Conservation (phyloP, 129 eudicot species). For the Lactuca sativa region DNA sequence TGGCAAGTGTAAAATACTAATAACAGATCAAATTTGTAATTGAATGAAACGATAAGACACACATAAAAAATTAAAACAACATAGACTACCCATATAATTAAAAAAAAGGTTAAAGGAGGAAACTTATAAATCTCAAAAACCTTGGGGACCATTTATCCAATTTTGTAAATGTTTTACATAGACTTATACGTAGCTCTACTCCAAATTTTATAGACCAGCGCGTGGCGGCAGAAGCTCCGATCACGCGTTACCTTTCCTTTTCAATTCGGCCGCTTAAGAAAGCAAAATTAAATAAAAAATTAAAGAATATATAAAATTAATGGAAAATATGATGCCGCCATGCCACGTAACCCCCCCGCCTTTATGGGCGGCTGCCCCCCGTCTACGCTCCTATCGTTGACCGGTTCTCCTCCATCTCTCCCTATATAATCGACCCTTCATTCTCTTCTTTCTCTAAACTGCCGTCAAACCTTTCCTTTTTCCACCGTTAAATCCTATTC, state of each 20-base stretch:
- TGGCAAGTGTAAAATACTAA: no score
- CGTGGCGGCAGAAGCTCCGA: background rate
- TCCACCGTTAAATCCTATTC: background rate
- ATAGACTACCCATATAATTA: no score
- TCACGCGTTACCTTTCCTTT: conserved; percentile 5
- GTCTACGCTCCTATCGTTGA: conserved; percentile 39
- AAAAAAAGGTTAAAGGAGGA: no score
- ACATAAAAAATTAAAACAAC: no score
- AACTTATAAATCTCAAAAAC: no score
- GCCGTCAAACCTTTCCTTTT: conserved; percentile 18
- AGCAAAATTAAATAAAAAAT: background rate
- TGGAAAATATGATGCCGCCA: conserved; percentile 35
- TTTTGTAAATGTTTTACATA: background rate
- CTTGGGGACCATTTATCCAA: no score
- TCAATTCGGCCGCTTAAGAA: conserved; percentile 27
- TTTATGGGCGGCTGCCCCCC: conserved; percentile 49
- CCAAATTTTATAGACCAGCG: background rate
- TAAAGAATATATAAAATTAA: background rate
- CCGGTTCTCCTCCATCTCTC: conserved; percentile 12
- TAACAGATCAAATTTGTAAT: no score
- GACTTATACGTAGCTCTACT: background rate
- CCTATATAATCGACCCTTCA: conserved; percentile 15
- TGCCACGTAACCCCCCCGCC: conserved; percentile 44
- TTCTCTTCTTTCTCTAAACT: conserved; percentile 21
- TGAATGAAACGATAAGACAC: no score